phyloP scores from a whole-genome alignment of 2,329 filamentous ascomycete genomes.

The Colletotrichum liriopes region DNA sequence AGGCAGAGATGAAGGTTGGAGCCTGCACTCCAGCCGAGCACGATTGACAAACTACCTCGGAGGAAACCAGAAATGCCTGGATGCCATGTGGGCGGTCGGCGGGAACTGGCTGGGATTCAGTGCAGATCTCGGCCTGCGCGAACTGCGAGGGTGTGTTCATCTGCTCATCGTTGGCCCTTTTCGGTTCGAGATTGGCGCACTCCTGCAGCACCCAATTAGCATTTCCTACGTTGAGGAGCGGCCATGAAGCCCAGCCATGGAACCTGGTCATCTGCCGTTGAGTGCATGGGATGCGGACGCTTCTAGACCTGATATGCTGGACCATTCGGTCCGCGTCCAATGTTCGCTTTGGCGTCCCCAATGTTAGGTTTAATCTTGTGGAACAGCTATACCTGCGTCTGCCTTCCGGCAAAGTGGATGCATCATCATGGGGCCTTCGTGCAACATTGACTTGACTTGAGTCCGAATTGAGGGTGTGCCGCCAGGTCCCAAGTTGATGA shows the following conservation, averaged over 20 bases:
- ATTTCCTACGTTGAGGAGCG: neutral
- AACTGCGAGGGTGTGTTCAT: slow-evolving; percentile 33
- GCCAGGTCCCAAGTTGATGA: neutral
- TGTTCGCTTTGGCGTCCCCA: slow-evolving; percentile 6
- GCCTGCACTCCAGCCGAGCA: slow-evolving; percentile 10
- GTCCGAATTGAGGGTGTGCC: neutral
- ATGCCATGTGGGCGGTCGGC: slow-evolving; percentile 33
- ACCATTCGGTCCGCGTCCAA: slow-evolving; percentile 21
- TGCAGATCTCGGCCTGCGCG: slow-evolving; percentile 32
- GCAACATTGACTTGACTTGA: neutral
- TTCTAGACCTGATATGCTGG: slow-evolving; percentile 18
- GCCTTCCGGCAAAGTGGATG: neutral
- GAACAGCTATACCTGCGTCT: neutral
- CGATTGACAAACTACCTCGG: neutral
- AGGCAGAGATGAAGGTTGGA: slow-evolving; percentile 24
- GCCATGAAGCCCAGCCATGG: slow-evolving; percentile 18
- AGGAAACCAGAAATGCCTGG: slow-evolving; percentile 23
- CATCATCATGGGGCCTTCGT: neutral
- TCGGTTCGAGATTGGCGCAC: slow-evolving; percentile 11
- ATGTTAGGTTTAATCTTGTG: neutral
- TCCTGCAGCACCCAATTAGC: slow-evolving; percentile 22
- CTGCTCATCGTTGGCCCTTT: slow-evolving; percentile 32
- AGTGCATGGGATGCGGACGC: slow-evolving; percentile 16
- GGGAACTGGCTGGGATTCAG: slow-evolving; percentile 31
- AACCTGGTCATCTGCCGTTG: slow-evolving; percentile 27